These are phyloP conservation scores for Vitis hybrid DNA, from an alignment of 177 flowering plant genomes.

Conservation along the genomic window DNA sequence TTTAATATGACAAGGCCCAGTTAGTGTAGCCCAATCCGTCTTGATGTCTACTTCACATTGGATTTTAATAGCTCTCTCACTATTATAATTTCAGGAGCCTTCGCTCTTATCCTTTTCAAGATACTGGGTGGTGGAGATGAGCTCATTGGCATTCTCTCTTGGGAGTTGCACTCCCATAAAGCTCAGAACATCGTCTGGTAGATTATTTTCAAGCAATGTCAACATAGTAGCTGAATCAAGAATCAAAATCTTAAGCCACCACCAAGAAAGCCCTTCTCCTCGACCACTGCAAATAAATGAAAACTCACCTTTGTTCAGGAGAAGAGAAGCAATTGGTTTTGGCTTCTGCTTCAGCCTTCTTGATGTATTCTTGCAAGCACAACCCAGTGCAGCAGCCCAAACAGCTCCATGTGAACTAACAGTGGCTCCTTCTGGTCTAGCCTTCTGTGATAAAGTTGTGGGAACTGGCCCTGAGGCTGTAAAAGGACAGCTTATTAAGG, in stretches of 20 bases:
- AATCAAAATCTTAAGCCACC: slow-evolving; percentile 2
- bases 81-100: background rate
- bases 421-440: slow-evolving; percentile 70
- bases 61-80: background rate
- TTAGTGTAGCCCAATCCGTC: background rate
- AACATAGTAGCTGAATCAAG: background rate
- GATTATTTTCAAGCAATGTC: background rate
- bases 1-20: background rate
- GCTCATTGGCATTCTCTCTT: slow-evolving; percentile 23
- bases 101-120: background rate
- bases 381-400: slow-evolving; percentile 20
- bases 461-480: slow-evolving; percentile 67
- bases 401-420: slow-evolving; percentile 47
- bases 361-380: slow-evolving; percentile 13
- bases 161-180: slow-evolving; percentile 15
- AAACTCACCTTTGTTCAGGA: slow-evolving; percentile 10
- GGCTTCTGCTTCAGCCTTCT: slow-evolving; percentile 27
- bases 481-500: slow-evolving; percentile 88
- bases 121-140: slow-evolving; percentile 21
- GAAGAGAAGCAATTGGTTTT: slow-evolving; percentile 36
- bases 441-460: slow-evolving; percentile 64
- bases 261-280: background rate
- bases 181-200: background rate
- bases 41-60: background rate
- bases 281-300: background rate